Evolutionary conservation across 352 stramenopile species (phyloP).

Genomic region (Phytophthora sojae): DNA sequence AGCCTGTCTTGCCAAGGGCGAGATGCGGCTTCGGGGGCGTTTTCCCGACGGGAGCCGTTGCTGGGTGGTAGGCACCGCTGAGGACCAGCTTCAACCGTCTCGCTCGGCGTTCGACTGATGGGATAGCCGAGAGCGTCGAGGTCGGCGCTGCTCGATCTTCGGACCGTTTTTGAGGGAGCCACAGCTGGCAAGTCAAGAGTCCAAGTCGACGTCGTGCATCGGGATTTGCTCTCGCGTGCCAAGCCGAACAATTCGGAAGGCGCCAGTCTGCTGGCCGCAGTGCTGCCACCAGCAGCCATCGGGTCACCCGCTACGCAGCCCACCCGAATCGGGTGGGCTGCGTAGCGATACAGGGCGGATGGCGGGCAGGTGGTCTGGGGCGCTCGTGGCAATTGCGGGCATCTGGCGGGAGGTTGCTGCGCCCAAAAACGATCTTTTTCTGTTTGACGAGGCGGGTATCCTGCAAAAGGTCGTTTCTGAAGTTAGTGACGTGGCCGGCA

Average conservation of each 20-base stretch:
- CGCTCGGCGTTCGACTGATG: constrained; percentile 5
- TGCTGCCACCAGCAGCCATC: background rate
- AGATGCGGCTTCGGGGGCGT: background rate
- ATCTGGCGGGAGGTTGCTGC: background rate
- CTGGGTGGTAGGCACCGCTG: background rate
- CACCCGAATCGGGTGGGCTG: background rate
- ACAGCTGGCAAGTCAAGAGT: background rate
- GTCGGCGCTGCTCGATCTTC: background rate
- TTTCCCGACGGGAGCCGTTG: background rate
- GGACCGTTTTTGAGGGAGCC: constrained; percentile 1
- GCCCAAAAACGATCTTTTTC: constrained; percentile 2
- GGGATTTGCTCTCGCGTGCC: constrained; percentile 2
- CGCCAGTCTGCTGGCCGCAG: constrained; percentile 3
- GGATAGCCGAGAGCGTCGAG: constrained; percentile 4
- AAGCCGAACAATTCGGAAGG: constrained; percentile 9
- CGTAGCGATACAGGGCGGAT: background rate
- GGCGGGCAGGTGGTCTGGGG: background rate
- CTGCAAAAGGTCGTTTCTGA: constrained; percentile 8
- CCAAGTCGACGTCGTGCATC: background rate
- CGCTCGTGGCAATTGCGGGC: background rate
- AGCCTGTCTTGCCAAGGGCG: background rate
- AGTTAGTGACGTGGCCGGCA: constrained; percentile 7
- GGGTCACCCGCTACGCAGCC: too few species aligned
- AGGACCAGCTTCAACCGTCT: background rate
- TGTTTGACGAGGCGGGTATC: constrained; percentile 1